These are phyloP conservation scores for Sporothrix mexicana DNA, from an alignment of 2,329 filamentous ascomycete species.

Conservation along the genomic window DNA sequence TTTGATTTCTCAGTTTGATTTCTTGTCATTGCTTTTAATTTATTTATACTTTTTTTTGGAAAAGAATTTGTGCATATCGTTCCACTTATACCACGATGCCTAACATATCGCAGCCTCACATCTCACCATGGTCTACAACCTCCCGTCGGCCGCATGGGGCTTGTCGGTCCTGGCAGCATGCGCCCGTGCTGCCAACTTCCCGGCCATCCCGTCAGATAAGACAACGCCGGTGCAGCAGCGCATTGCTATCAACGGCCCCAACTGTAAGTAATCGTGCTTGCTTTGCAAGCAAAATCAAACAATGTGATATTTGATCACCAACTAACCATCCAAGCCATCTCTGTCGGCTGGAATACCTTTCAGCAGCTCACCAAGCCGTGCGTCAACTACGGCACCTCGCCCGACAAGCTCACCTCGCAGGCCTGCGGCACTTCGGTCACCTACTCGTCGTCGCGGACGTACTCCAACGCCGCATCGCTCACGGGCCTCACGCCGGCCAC, in stretches of 20 bases:
- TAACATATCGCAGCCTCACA: not conserved
- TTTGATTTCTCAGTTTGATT: not conserved
- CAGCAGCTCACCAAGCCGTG: conserved; percentile 52
- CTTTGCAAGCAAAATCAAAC: not conserved
- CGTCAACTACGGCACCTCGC: conserved; percentile 58
- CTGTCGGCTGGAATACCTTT: conserved; percentile 65
- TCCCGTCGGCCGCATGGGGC: conserved; percentile 29
- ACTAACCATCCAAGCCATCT: conserved; percentile 49
- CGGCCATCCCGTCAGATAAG: conserved; percentile 54
- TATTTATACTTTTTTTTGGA: not conserved
- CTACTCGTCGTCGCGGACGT: conserved; percentile 61
- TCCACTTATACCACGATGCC: not conserved
- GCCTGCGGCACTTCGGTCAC: conserved; percentile 55
- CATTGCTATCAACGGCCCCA: conserved; percentile 56
- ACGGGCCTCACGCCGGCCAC: conserved; percentile 56
- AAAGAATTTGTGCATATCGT: not conserved
- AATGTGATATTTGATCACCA: not conserved
- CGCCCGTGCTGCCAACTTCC: conserved; percentile 46
- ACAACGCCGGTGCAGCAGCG: conserved; percentile 62
- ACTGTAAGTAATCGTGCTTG: conserved; percentile 45
- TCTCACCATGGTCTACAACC: conserved; percentile 33
- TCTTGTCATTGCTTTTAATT: not conserved
- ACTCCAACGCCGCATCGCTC: conserved; percentile 56
- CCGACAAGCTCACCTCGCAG: conserved; percentile 45
- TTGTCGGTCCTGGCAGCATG: conserved; percentile 34